Base-by-base conservation (phyloP, 139 green algal genomes). In the Nannochloris sp. region DNA sequence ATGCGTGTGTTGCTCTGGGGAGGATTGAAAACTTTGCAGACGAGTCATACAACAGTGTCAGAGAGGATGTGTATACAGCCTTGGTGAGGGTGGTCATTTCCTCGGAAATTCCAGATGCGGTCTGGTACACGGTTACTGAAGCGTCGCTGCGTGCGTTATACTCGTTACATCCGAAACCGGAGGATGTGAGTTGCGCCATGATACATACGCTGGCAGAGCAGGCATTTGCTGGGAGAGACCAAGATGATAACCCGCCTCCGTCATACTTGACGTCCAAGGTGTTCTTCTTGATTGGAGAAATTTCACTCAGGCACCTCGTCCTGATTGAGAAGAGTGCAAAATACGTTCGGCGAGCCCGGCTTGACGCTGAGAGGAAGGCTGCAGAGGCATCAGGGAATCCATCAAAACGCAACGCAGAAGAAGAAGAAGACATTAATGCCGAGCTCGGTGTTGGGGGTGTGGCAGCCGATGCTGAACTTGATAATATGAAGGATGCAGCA, bases 301-400 rank as follows among this genome's bases (percentile, higher is more conserved):
- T 83, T 12, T 81, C 86, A 3, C 72, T 95, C 31, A 68, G 88
- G 44, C 87, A 95, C 24, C 74, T 96, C 60, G 87, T 88, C 49
- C 73, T 83, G 23, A 43, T 88, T 1, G 89, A 96, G 69, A 23
- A 60, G 2, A 44, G 75, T 18, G 70, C 68, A n/a, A 87, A 82
- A 57, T 29, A 48, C 11, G 75, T 95, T n/a, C 70, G 85, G 0
- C 57, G 48, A 7, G 66, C 78, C 23, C 48, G 71, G 7, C 25
- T 67, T 3, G 75, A 79, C 5, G 67, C 72, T 9, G 71, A 91
- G 67, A 75, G 78, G 50, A 51, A 60, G 0, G 68, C 70, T 2
- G 79, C 78, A 14, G 72, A 81, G 31, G 65, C 74, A 55, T 27
- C 49, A 3, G 44, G 48, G n/a, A 60, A 80, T 51, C 51, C 44